Evolutionary conservation across 495 filamentous ascomycete genomes (phyloP).

Genomic region (Hypoxylon crocopeplum): DNA sequence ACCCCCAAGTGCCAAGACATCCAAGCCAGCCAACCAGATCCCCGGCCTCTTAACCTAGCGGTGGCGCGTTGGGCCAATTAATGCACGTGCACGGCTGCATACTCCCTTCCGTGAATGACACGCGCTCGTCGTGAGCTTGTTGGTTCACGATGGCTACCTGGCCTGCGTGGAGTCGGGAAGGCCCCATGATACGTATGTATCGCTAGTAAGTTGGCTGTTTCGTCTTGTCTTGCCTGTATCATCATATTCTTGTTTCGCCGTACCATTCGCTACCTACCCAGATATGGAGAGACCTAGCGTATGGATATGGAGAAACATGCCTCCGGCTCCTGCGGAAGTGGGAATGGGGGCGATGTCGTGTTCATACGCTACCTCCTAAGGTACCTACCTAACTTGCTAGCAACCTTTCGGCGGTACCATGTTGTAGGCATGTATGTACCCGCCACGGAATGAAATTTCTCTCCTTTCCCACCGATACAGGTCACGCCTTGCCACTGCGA

Average conservation of each 20-base stretch:
- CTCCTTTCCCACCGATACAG: too few species aligned
- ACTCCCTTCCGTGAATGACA: constrained; percentile 20
- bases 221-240: neutral
- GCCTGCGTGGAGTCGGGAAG: neutral
- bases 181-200: too few species aligned
- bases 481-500: too few species aligned
- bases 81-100: neutral
- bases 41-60: neutral
- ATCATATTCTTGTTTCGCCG: too few species aligned
- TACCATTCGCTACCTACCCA: neutral
- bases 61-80: neutral
- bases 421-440: too few species aligned
- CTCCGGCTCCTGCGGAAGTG: constrained; percentile 13
- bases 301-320: too few species aligned
- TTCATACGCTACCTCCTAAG: neutral
- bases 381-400: neutral
- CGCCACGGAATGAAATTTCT: too few species aligned
- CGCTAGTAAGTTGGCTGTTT: neutral
- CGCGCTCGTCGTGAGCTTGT: constrained; percentile 1
- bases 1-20: constrained; percentile 15
- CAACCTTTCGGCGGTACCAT: too few species aligned
- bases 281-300: neutral
- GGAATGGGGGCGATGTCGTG: constrained; percentile 7
- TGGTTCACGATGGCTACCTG: constrained; percentile 5
- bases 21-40: neutral